phyloP scores from a whole-genome alignment of 345 rosid genomes.

The Ceriops tagal region DNA sequence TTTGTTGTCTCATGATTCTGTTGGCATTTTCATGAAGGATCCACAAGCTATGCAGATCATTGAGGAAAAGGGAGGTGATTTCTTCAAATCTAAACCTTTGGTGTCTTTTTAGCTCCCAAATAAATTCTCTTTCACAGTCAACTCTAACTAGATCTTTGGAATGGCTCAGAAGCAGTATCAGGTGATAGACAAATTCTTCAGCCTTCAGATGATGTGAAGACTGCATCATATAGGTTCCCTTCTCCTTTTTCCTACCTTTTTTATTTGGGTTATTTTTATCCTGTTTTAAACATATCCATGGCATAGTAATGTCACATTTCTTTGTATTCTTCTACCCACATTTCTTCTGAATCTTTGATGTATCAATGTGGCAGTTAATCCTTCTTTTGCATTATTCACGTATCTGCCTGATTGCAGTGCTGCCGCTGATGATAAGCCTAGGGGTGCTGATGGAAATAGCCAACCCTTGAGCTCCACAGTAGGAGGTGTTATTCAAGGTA shows the following conservation, averaged over 20 bases:
- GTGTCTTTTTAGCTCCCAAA: not conserved
- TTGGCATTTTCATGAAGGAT: constrained; percentile 15
- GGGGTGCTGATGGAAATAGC: constrained; percentile 16
- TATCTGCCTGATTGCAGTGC: constrained; percentile 14
- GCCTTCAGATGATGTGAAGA: constrained; percentile 17
- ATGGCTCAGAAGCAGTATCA: constrained; percentile 16
- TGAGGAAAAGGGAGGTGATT: constrained; percentile 14
- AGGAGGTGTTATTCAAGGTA: constrained; percentile 21
- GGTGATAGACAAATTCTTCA: constrained; percentile 22
- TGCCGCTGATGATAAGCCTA: constrained; percentile 16
- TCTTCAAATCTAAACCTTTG: not conserved
- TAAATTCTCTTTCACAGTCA: not conserved
- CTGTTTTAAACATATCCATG: not conserved
- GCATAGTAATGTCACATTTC: no score
- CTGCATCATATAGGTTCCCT: constrained; percentile 22
- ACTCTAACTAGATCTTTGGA: constrained; percentile 19
- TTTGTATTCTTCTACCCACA: not conserved
- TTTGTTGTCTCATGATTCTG: not conserved
- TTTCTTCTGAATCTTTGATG: constrained; percentile 3
- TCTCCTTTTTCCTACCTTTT: not conserved
- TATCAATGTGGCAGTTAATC: not conserved
- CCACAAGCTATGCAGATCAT: not conserved
- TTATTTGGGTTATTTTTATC: not conserved
- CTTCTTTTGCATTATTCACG: not conserved
- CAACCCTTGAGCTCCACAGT: constrained; percentile 12